Percentiles rank a stretch among this genome's conserved stretches.
phyloP scores from a whole-genome alignment of 2,329 filamentous ascomycete species.

The Reticulascus tulasneorum region DNA sequence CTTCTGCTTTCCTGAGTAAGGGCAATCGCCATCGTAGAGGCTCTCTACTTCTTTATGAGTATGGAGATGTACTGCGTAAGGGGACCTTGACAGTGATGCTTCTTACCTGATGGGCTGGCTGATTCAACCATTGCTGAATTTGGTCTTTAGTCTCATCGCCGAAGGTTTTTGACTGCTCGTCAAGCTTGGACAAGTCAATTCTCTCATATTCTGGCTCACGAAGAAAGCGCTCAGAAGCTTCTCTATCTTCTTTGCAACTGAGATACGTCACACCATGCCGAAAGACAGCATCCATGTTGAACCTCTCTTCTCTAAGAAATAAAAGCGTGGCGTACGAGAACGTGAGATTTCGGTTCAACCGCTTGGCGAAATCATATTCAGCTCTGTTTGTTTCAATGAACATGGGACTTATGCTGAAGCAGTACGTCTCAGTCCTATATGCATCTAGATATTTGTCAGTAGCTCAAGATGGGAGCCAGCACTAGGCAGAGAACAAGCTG shows the following conservation, averaged over 20 bases:
- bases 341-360: conserved; percentile 21
- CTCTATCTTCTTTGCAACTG: conserved; percentile 13
- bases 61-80: too few species aligned
- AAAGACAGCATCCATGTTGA: conserved; percentile 21
- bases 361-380: conserved; percentile 13
- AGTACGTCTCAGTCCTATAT: conserved; percentile 24
- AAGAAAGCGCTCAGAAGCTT: background rate
- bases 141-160: too few species aligned
- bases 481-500: too few species aligned
- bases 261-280: conserved; percentile 27
- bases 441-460: conserved; percentile 5
- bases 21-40: too few species aligned
- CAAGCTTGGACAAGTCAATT: too few species aligned
- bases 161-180: too few species aligned
- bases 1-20: too few species aligned
- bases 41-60: too few species aligned
- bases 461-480: background rate
- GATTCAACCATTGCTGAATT: too few species aligned
- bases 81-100: too few species aligned
- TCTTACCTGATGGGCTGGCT: too few species aligned
- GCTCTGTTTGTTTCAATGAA: conserved; percentile 12
- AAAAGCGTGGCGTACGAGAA: conserved; percentile 23
- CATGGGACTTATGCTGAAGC: conserved; percentile 25
- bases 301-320: conserved; percentile 23
- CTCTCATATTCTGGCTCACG: too few species aligned